A percentile compares a stretch with the other conserved stretches of the same genome.
Evolutionary conservation across 2,329 filamentous ascomycete species (phyloP).

Genomic region (Aurifilum marmelostoma): DNA sequence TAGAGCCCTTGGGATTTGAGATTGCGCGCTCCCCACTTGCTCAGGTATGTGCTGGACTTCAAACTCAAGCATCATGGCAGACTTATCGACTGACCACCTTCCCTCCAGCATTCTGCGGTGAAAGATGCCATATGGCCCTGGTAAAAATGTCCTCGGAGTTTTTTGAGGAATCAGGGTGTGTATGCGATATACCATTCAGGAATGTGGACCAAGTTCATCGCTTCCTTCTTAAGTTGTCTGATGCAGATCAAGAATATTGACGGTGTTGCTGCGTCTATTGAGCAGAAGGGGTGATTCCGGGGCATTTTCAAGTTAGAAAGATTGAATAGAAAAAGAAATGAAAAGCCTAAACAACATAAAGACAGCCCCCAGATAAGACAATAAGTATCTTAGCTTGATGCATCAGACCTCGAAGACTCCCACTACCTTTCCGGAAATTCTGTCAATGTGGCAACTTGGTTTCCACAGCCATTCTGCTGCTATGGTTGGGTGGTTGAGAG

Average conservation of each 20-base stretch:
- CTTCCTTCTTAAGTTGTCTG: background rate
- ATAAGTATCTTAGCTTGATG: background rate
- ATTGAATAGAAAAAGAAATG: background rate
- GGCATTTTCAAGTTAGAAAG: background rate
- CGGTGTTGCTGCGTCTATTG: background rate
- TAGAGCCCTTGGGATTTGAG: background rate
- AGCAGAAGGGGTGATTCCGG: background rate
- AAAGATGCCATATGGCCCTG: background rate
- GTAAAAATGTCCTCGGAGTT: background rate
- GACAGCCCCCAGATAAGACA: background rate
- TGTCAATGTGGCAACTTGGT: no score
- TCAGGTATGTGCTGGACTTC: no score
- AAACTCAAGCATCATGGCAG: background rate
- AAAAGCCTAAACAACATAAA: background rate
- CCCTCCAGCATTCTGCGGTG: no score
- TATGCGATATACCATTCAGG: background rate
- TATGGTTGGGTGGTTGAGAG: background rate
- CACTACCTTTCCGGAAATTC: background rate
- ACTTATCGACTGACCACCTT: no score
- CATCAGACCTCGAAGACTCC: background rate
- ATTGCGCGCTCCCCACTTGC: no score
- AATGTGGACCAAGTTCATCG: no score
- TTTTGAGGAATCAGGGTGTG: background rate
- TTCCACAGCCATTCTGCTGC: no score
- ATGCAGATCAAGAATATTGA: background rate